A percentile compares a stretch with the other conserved stretches of the same genome.
Conservation (phyloP, 2,329 filamentous ascomycete genomes). For the Gnomoniopsis smithogilvyi region DNA sequence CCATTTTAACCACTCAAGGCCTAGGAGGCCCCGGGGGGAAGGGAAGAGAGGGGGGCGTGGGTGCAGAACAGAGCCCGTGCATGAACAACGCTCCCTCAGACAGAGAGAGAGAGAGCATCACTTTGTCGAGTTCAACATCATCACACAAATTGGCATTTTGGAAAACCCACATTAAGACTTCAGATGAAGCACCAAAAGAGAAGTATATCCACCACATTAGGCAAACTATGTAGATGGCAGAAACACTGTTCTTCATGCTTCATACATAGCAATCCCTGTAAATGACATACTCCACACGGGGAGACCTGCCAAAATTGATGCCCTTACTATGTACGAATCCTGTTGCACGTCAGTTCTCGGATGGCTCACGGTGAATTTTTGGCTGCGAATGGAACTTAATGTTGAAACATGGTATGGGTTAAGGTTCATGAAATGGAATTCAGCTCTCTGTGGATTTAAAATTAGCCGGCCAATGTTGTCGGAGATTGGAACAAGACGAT, state of each 20-base stretch:
- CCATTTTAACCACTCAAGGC: too few relatives aligned
- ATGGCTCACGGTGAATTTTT: too few relatives aligned
- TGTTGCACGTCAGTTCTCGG: too few relatives aligned
- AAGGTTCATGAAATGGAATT: not conserved
- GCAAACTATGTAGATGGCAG: conserved; percentile 1
- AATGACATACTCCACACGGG: too few relatives aligned
- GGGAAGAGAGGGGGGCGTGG: not conserved
- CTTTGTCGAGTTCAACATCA: too few relatives aligned
- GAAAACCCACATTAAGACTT: not conserved
- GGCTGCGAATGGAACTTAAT: not conserved
- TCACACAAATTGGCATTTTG: too few relatives aligned
- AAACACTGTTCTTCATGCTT: not conserved
- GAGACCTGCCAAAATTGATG: too few relatives aligned
- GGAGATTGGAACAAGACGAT: not conserved
- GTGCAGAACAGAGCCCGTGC: not conserved
- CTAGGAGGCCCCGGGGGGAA: not conserved
- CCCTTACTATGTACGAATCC: too few relatives aligned
- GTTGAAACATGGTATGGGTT: not conserved
- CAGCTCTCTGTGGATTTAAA: not conserved
- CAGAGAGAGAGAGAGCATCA: not conserved
- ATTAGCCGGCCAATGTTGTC: not conserved
- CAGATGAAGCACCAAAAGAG: conserved; percentile 6
- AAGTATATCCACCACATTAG: not conserved
- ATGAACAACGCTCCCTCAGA: conserved; percentile 1
- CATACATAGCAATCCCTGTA: too few relatives aligned